Base-by-base conservation (phyloP, 805 yeast species). In the Sugiyamaella marilandica region DNA sequence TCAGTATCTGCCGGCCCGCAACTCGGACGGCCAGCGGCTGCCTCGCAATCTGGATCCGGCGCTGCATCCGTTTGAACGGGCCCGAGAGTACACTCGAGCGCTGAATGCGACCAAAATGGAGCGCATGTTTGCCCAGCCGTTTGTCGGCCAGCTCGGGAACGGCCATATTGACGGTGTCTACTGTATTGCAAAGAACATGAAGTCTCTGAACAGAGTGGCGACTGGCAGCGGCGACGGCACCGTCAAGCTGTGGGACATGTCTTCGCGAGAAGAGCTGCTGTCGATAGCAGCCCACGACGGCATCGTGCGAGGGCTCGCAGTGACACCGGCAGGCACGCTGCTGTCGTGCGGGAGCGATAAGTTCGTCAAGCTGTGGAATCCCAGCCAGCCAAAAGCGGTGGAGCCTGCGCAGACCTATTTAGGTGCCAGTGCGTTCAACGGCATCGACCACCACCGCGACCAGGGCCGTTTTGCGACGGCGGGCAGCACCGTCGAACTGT, bases 111-210 rank as follows among this genome's bases (percentile, higher is more conserved):
- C 98, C 13, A 94, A 94, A 67, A 69, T 94, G 72, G 98, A 92
- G 66, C 79, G 97, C 60, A 85, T 94, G 87, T 94, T 94, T 78
- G 98, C 99, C 0, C 91, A 91, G 65, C 99, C 99, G 2, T 94
- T 94, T 69, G 77, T 95, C 18, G 97, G 96, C 0, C 98, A 94
- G 66, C 71, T 94, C 35, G 99, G 99, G 2, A 79, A 81, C 55
- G 99, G 99, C 8, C 99, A 95, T 65, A 74, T 92, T 53, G 99
- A 94, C 66, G 98, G 97, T 54, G 89, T 94, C 11, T 92, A 94
- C 69, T 74, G 84, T 14, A 79, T 94, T 45, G 95, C 97, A 5
- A 86, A 85, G 68, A 86, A 91, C 69, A 82, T 82, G 65, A 70
- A 77, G 43, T 74, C 79, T 44, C 75, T 90, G 48, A 86, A 82